Evolutionary conservation across 495 filamentous ascomycete genomes (phyloP).

Genomic region (Tetracladium setigerum): DNA sequence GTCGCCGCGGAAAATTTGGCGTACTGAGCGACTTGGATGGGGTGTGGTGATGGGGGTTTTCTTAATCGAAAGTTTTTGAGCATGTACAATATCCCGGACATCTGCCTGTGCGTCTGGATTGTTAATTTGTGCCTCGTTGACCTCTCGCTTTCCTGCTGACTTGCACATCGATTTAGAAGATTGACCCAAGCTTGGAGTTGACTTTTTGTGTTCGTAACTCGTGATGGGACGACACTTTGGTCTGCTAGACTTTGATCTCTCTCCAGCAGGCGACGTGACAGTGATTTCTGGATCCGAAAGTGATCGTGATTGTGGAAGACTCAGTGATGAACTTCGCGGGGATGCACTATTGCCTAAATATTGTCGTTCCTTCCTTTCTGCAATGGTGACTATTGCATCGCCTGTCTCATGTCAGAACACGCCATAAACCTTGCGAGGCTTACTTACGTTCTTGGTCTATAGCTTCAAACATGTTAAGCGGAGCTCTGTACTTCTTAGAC

Average conservation of each 20-base stretch:
- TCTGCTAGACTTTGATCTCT: slow-evolving; percentile 47
- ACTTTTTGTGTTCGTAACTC: slow-evolving; percentile 53
- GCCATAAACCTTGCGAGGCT: too few relatives aligned
- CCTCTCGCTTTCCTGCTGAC: slow-evolving; percentile 18
- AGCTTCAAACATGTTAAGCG: slow-evolving; percentile 23
- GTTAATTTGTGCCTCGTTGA: slow-evolving; percentile 67
- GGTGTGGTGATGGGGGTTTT: slow-evolving; percentile 74
- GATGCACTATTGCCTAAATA: too few relatives aligned
- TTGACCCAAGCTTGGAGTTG: slow-evolving; percentile 14
- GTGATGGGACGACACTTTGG: slow-evolving; percentile 72
- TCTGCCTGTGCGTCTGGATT: slow-evolving; percentile 82
- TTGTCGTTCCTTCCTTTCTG: too few relatives aligned
- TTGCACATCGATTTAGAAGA: too few relatives aligned
- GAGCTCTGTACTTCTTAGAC: too few relatives aligned
- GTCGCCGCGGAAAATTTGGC: slow-evolving; percentile 83
- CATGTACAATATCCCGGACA: slow-evolving; percentile 71
- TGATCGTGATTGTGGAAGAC: slow-evolving; percentile 29
- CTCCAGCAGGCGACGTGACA: slow-evolving; percentile 53
- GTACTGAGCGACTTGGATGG: slow-evolving; percentile 67
- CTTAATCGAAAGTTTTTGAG: slow-evolving; percentile 73
- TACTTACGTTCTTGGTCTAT: slow-evolving; percentile 74
- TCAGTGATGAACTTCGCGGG: slow-evolving; percentile 1
- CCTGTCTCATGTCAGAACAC: too few relatives aligned
- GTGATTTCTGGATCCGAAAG: slow-evolving; percentile 57
- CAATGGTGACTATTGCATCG: too few relatives aligned